Evolutionary conservation across 2,329 filamentous ascomycete species (phyloP).

Genomic region (Fusarium miscanthi): DNA sequence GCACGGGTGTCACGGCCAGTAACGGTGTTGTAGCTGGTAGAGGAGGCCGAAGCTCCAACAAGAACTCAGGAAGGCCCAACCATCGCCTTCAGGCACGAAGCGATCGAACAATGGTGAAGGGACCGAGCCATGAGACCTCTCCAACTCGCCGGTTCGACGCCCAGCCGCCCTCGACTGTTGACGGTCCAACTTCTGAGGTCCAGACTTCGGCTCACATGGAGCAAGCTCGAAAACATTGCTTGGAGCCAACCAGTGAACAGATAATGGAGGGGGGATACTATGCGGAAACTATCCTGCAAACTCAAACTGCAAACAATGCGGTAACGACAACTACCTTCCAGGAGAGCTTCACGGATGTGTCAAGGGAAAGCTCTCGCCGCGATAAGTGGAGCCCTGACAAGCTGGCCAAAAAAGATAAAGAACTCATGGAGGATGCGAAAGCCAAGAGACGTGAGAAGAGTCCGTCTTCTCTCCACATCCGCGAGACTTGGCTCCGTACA

Average conservation of each 20-base stretch:
- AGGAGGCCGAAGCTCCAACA: not conserved
- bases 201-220: not conserved
- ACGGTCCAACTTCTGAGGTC: not conserved
- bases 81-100: not conserved
- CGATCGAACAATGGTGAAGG: not conserved
- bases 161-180: no score
- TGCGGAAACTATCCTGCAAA: not conserved
- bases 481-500: not conserved
- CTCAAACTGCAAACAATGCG: not conserved
- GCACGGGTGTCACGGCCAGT: not conserved
- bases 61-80: not conserved
- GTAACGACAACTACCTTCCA: not conserved
- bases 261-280: constrained; percentile 53
- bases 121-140: not conserved
- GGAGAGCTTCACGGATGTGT: not conserved
- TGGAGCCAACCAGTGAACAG: constrained; percentile 61
- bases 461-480: not conserved
- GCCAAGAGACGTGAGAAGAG: not conserved
- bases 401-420: constrained; percentile 18
- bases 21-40: not conserved
- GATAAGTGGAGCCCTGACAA: constrained; percentile 35
- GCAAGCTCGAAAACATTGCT: constrained; percentile 20
- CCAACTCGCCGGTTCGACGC: not conserved
- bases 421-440: not conserved
- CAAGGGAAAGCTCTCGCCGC: not conserved